These are phyloP conservation scores for Nakaseomyces delphensis DNA, from an alignment of 1,139 yeast species.

Conservation along the genomic window DNA sequence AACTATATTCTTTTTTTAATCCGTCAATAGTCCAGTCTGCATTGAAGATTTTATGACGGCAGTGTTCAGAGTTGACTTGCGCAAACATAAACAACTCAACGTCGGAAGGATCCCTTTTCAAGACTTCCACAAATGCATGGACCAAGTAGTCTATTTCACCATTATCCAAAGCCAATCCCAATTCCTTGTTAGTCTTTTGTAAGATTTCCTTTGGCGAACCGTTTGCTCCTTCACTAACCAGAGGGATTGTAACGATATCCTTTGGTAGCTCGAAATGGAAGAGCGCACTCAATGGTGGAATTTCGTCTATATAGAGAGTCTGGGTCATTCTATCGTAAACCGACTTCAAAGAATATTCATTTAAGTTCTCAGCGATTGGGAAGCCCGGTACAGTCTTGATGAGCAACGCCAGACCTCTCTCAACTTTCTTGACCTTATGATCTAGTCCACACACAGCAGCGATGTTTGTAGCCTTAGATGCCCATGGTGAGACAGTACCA, in stretches of 20 bases:
- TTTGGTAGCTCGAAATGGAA: constrained; percentile 76
- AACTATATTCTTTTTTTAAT: constrained; percentile 56
- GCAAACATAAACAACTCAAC: constrained; percentile 99
- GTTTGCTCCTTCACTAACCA: constrained; percentile 33
- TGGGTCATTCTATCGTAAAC: constrained; percentile 97
- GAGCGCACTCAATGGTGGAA: constrained; percentile 60
- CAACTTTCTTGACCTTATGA: constrained; percentile 67
- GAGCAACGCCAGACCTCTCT: constrained; percentile 76
- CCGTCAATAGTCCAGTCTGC: constrained; percentile 98
- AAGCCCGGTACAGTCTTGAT: constrained; percentile 61
- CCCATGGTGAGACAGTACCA: constrained; percentile 98
- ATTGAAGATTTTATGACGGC: constrained; percentile 97
- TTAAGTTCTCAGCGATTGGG: constrained; percentile 49
- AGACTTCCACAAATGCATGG: constrained; percentile 61
- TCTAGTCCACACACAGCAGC: constrained; percentile 79
- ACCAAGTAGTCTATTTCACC: constrained; percentile 88
- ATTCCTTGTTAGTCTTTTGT: constrained; percentile 63
- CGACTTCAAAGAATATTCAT: constrained; percentile 50
- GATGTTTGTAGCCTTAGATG: constrained; percentile 96
- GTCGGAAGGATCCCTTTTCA: constrained; percentile 92
- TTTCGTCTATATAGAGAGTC: constrained; percentile 44
- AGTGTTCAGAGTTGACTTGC: constrained; percentile 97
- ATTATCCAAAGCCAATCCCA: constrained; percentile 86
- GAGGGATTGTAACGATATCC: constrained; percentile 72
- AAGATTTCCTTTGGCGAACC: constrained; percentile 48